Evolutionary conservation across 2,329 filamentous ascomycete species (phyloP).

Genomic region (Trichoderma harzianum): DNA sequence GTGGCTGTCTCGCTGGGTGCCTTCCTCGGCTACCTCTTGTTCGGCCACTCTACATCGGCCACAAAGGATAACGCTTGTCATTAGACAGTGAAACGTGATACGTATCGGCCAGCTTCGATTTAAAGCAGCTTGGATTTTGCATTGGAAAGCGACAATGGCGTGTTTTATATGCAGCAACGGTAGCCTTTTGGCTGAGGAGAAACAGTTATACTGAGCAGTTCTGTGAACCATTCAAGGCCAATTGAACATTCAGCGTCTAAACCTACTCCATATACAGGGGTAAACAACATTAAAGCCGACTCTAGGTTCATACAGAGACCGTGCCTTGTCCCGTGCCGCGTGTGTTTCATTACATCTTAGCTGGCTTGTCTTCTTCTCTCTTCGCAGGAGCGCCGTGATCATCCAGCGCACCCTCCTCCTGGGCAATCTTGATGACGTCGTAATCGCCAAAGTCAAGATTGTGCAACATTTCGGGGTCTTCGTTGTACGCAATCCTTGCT

Average conservation of each 20-base stretch:
- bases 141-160: not conserved
- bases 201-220: not conserved
- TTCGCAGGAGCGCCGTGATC: conserved; percentile 20
- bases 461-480: conserved; percentile 80
- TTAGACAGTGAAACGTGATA: conserved; percentile 40
- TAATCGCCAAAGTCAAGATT: conserved; percentile 53
- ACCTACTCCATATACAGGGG: not conserved
- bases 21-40: conserved; percentile 81
- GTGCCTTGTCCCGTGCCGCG: not conserved
- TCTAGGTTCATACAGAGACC: not conserved
- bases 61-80: conserved; percentile 91
- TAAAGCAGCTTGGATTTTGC: not conserved
- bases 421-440: conserved; percentile 45
- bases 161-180: not conserved
- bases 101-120: not conserved
- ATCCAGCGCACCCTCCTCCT: conserved; percentile 45
- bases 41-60: conserved; percentile 66
- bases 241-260: not conserved
- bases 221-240: not conserved
- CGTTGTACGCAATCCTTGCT: conserved; percentile 76
- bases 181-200: not conserved
- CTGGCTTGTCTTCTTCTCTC: conserved; percentile 29
- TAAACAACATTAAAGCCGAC: not conserved
- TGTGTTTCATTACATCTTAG: conserved; percentile 30
- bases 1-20: conserved; percentile 83